Evolutionary conservation across 495 filamentous ascomycete species (phyloP).

Genomic region (Amphirosellinia nigrospora): DNA sequence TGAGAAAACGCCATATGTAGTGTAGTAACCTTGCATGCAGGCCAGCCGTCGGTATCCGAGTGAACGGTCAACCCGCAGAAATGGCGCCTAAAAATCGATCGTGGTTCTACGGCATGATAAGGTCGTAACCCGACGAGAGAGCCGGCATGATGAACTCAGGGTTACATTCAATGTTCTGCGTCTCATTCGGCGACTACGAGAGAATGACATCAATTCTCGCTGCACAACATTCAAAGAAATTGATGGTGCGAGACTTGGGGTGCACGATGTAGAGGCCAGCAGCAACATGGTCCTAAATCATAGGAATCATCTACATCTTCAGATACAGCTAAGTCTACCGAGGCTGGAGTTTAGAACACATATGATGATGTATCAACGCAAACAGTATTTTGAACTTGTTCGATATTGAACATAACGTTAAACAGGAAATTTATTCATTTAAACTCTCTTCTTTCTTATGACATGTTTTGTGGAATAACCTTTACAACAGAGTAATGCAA

Average conservation of each 20-base stretch:
- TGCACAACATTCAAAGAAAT: neutral
- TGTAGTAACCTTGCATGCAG: neutral
- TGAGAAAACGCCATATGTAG: neutral
- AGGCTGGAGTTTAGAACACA: neutral
- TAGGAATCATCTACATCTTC: neutral
- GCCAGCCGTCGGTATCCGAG: neutral
- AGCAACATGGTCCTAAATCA: neutral
- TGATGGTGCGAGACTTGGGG: neutral
- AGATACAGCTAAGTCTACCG: neutral
- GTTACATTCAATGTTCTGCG: neutral
- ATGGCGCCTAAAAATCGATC: neutral
- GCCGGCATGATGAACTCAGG: neutral
- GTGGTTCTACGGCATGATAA: neutral
- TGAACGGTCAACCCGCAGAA: constrained; percentile 5
- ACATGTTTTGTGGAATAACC: neutral
- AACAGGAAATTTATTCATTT: neutral
- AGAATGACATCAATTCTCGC: neutral
- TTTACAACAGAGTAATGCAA: too few relatives aligned
- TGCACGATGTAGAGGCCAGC: neutral
- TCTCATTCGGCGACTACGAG: neutral
- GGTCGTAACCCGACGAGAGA: neutral
- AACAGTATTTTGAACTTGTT: neutral
- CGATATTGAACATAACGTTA: neutral
- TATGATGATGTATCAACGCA: neutral
- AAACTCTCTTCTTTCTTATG: neutral